Evolutionary conservation across 106 monocot genomes (phyloP), one percentile per base, ranked within the genome.

Genomic region (Triglochin maritima): DNA sequence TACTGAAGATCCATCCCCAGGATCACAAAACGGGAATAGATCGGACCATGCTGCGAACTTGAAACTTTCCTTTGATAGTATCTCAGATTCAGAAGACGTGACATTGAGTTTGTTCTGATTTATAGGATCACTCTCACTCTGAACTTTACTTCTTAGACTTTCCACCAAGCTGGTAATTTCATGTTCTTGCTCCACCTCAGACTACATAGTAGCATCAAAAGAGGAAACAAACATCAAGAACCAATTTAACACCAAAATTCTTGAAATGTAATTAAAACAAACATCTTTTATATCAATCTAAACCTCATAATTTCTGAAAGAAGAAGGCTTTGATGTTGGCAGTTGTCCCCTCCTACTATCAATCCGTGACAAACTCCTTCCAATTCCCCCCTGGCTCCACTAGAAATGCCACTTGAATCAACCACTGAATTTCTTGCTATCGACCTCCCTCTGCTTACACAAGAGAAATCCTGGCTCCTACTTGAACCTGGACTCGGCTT

Each of bases 271-370:
- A 79, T 45, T 53, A 62, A 10, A 6, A n/a, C 11, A 46, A 12
- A 13, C 5, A 62, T 29, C 6, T 62, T 12, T 60, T 60, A 9
- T 62, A 44, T 43, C n/a, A 45, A 17, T 62, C 45, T 45, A 62
- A 62, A 80, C 80, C 71, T 80, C 76, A 17, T n/a, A 67, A 41
- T 61, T 57, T 13, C 71, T 56, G 29, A 29, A 29, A 47, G 17
- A 63, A 63, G 49, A 71, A 2, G 60, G 62, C 5, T 56, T 66
- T 2, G 80, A 76, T 6, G 50, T 47, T 4, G 77, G 64, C 50
- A 63, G 69, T 0, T 7, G 51, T 60, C 78, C 17, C 50, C 76
- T 62, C 13, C 72, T 62, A 8, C 42, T 15, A 41, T 49, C 66
- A 48, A 52, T 44, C 52, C 59, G 60, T 54, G 74, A 70, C 57